phyloP scores from a whole-genome alignment of 345 rosid species.

The Syzygium aqueum region DNA sequence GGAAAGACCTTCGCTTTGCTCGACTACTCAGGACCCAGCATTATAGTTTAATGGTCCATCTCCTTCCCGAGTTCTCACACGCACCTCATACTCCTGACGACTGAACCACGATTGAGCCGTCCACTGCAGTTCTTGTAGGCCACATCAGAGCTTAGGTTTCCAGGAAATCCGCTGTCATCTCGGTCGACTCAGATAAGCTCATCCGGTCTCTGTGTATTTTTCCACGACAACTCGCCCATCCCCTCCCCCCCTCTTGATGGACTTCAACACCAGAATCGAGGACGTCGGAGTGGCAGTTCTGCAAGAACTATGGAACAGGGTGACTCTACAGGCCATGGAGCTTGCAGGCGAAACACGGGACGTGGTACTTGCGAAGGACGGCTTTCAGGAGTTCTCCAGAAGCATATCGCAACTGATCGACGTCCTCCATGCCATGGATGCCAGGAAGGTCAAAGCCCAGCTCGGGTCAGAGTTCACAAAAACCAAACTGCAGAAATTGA shows the following conservation, averaged over 20 bases:
- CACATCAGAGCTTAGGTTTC: background rate
- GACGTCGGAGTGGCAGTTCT: constrained; percentile 20
- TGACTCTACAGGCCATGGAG: constrained; percentile 17
- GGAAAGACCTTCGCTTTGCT: background rate
- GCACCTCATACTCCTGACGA: background rate
- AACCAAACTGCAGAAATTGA: constrained; percentile 15
- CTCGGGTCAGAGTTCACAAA: constrained; percentile 22
- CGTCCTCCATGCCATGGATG: constrained; percentile 20
- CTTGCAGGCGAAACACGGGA: constrained; percentile 27
- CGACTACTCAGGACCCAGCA: background rate
- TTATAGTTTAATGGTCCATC: background rate
- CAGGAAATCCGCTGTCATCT: background rate
- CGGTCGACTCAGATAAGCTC: background rate
- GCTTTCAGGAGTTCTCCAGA: constrained; percentile 24
- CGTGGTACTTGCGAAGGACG: constrained; percentile 19
- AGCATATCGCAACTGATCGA: constrained; percentile 15
- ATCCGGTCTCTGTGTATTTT: background rate
- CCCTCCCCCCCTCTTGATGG: background rate
- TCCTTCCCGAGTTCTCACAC: background rate
- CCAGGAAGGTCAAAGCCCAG: constrained; percentile 19
- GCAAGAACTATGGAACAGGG: constrained; percentile 34
- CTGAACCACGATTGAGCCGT: background rate
- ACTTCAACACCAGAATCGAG: constrained; percentile 12
- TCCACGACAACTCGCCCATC: background rate
- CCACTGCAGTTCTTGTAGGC: background rate